Conservation (phyloP, 441 rosid species). For the Macaranga tanarius region DNA sequence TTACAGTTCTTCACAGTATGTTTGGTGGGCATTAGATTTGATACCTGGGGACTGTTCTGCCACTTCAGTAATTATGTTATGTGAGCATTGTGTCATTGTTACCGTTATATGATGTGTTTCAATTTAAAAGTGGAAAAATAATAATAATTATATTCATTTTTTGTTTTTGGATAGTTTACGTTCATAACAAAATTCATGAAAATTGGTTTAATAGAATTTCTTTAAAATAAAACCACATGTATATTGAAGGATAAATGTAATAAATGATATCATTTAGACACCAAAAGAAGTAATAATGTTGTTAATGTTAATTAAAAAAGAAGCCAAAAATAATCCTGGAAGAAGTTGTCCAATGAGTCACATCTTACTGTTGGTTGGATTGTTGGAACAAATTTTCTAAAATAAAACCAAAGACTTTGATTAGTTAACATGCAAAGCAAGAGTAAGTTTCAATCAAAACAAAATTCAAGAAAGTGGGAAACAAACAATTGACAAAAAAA, state of each 20-base stretch:
- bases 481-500: too few species aligned
- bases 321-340: background rate
- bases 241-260: too few species aligned
- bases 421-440: conserved; percentile 15
- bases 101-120: background rate
- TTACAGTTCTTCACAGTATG: background rate
- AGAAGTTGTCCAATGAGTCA: background rate
- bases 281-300: too few species aligned
- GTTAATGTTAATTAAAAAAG: too few species aligned
- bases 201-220: too few species aligned
- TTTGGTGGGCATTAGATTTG: background rate
- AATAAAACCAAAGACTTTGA: background rate
- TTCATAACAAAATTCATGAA: too few species aligned
- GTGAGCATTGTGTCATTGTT: background rate
- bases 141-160: background rate
- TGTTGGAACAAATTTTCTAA: conserved; percentile 8
- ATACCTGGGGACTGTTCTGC: background rate
- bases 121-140: too few species aligned
- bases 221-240: too few species aligned
- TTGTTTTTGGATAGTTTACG: background rate
- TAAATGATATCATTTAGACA: too few species aligned
- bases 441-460: background rate
- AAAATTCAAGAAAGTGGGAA: too few species aligned
- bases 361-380: conserved; percentile 5
- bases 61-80: conserved; percentile 6